Base-by-base conservation (phyloP, 805 yeast species). In the Yamadazyma scolyti region DNA sequence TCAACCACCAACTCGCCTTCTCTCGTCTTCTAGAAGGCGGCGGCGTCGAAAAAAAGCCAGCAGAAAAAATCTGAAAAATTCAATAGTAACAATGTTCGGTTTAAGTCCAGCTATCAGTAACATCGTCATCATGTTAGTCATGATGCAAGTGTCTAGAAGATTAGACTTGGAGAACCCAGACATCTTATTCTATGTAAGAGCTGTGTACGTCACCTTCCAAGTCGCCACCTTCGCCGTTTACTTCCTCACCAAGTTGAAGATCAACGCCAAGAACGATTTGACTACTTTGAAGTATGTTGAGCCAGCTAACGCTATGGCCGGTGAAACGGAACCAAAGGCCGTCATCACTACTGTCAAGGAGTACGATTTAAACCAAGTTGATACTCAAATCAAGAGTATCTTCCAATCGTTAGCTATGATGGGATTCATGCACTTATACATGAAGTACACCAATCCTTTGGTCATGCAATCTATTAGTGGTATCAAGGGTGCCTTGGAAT, bases 391-490 rank as follows among this genome's bases (percentile, higher is more conserved):
- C 61, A 87, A 84, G 65, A 77, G 94, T 43, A 75, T 87, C 46
- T 79, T 82, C 72, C 84, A 94, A 42, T 83, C 94, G 43, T 56
- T 89, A 47, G 96, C 95, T 50, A 87, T 93, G 95, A 89, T 93
- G 89, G 95, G 82, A 16, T 84, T 90, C 79, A 89, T 90, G 97
- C 98, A 93, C 65, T 54, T 93, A 41, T 90, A 90, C 78, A 78
- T 93, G 94, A 83, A 87, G 65, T 93, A 87, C 74, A 88, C 97
- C 61, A 88, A 93, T 67, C 98, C 98, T 38, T 75, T 93, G 57
- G 79, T 93, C 47, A 83, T 90, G 88, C 97, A 93, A 71, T 79
- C 89, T 43, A 76, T 93, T 48, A 76, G 94, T 31, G 90, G 96
- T 31, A 68, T 93, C 50, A 93, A 93, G 76, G 68, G 84, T 47